A percentile compares a stretch with the other conserved stretches of the same genome.
These are phyloP conservation scores for Malassezia psittaci DNA, from an alignment of 1,284 basidiomycete species.

Conservation along the genomic window DNA sequence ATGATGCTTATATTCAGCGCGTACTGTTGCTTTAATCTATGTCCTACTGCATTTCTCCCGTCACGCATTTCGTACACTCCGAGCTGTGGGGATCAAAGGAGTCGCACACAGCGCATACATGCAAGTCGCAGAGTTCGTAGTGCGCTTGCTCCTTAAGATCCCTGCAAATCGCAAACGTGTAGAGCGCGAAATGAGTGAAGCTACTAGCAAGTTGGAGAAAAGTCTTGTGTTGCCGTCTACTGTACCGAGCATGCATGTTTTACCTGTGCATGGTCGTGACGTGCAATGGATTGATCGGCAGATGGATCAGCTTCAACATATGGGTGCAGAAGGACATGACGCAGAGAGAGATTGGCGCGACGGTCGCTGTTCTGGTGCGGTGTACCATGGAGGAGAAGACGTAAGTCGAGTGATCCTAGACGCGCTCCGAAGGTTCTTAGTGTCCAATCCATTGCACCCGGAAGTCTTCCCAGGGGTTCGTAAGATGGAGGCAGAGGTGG, in stretches of 20 bases:
- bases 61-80: slow-evolving; percentile 7
- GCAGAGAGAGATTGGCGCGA: slow-evolving; percentile 37
- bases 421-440: slow-evolving; percentile 33
- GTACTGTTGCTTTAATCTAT: slow-evolving; percentile 5
- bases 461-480: slow-evolving; percentile 87
- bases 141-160: slow-evolving; percentile 31
- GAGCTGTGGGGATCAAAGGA: slow-evolving; percentile 2
- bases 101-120: neutral
- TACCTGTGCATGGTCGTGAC: slow-evolving; percentile 36
- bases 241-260: slow-evolving; percentile 20
- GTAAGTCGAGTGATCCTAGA: slow-evolving; percentile 32
- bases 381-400: slow-evolving; percentile 47
- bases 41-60: slow-evolving; percentile 8
- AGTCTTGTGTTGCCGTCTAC: slow-evolving; percentile 33
- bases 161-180: slow-evolving; percentile 37
- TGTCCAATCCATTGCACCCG: slow-evolving; percentile 83
- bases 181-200: slow-evolving; percentile 32
- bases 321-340: slow-evolving; percentile 23
- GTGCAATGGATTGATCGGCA: slow-evolving; percentile 32
- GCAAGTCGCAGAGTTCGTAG: slow-evolving; percentile 9
- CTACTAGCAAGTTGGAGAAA: slow-evolving; percentile 32
- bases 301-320: slow-evolving; percentile 30
- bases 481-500: slow-evolving; percentile 95
- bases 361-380: slow-evolving; percentile 45
- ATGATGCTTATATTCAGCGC: neutral